These are phyloP conservation scores for Saccharomyces paradoxus DNA, from an alignment of 805 yeast species.

Conservation along the genomic window DNA sequence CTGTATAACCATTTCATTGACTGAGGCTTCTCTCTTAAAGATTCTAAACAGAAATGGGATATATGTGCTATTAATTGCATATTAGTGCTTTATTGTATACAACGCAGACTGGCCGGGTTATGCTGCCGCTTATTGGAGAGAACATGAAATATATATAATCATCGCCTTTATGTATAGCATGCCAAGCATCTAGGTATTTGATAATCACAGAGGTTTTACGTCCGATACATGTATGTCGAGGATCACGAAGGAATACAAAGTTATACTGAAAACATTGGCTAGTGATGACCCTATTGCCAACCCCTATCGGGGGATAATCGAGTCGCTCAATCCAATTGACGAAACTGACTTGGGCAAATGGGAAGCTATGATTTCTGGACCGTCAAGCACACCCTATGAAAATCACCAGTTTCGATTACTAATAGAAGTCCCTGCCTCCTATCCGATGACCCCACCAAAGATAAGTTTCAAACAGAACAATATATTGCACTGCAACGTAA, in stretches of 20 bases:
- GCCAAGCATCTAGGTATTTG: background rate
- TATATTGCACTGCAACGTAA: constrained; percentile 43
- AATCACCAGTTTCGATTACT: constrained; percentile 44
- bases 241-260: constrained; percentile 15
- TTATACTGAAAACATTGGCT: constrained; percentile 5
- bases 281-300: background rate
- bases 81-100: background rate
- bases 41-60: background rate
- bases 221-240: constrained; percentile 9
- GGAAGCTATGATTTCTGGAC: constrained; percentile 46
- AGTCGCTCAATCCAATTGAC: constrained; percentile 37
- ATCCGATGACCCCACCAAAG: constrained; percentile 55
- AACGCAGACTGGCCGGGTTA: background rate
- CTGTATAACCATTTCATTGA: background rate
- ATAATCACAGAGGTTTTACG: background rate
- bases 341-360: constrained; percentile 43
- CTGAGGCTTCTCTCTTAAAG: background rate
- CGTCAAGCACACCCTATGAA: constrained; percentile 43
- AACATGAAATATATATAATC: background rate
- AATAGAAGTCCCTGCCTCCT: constrained; percentile 38
- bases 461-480: constrained; percentile 37
- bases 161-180: background rate
- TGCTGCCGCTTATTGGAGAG: background rate
- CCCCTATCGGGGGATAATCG: constrained; percentile 19
- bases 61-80: background rate